Percentiles rank a stretch among this genome's conserved stretches.
Evolutionary conservation across 2,329 filamentous ascomycete species (phyloP).

Genomic region (Sphaerulina vaccinii): DNA sequence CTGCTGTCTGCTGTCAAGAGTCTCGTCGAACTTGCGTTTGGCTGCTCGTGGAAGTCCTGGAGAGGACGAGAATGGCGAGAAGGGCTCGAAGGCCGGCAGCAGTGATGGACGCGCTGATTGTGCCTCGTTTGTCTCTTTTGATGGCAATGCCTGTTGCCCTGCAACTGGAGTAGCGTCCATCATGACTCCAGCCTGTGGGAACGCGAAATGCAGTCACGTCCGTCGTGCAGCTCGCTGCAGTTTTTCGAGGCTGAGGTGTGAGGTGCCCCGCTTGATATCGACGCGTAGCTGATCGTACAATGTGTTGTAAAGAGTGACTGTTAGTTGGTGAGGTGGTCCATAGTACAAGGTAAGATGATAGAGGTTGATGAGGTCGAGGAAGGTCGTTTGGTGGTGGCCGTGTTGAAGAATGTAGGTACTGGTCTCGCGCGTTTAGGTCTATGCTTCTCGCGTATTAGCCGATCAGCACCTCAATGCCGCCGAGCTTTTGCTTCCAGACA

Average conservation of each 20-base stretch:
- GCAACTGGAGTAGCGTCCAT: slow-evolving; percentile 27
- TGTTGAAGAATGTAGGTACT: slow-evolving; percentile 14
- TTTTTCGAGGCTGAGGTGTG: slow-evolving; percentile 19
- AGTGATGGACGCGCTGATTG: slow-evolving; percentile 55
- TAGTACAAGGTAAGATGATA: slow-evolving; percentile 8
- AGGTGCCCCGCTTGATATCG: slow-evolving; percentile 18
- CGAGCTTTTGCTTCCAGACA: neutral
- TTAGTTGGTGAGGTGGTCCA: slow-evolving; percentile 16
- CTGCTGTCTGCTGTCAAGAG: slow-evolving; percentile 54
- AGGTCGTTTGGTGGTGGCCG: slow-evolving; percentile 8
- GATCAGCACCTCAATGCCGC: slow-evolving; percentile 4
- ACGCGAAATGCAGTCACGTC: slow-evolving; percentile 24
- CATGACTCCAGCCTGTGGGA: slow-evolving; percentile 23
- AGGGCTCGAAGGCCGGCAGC: slow-evolving; percentile 70
- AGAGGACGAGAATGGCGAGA: slow-evolving; percentile 67
- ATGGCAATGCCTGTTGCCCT: slow-evolving; percentile 18
- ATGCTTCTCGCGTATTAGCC: slow-evolving; percentile 8
- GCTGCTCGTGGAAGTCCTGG: slow-evolving; percentile 65
- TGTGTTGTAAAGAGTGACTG: slow-evolving; percentile 13
- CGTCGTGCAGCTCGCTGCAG: slow-evolving; percentile 13
- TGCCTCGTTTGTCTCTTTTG: slow-evolving; percentile 22
- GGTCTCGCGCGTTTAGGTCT: slow-evolving; percentile 7
- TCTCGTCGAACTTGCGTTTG: slow-evolving; percentile 62
- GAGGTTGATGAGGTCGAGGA: slow-evolving; percentile 5
- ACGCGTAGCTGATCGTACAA: slow-evolving; percentile 15